phyloP scores from a whole-genome alignment of 1,139 yeast species.

The Candida tropicalis region DNA sequence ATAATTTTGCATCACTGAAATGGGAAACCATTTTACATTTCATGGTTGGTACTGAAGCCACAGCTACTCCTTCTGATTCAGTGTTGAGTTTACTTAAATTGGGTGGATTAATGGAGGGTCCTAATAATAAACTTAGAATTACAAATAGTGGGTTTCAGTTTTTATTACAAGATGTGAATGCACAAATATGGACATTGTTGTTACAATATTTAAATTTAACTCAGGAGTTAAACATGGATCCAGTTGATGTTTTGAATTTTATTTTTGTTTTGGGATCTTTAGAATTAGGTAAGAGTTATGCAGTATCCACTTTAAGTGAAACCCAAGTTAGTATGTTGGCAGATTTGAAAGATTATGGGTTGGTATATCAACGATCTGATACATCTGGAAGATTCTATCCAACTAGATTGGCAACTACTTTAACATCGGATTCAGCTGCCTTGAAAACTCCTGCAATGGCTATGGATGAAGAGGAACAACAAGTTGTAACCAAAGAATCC shows the following conservation, averaged over 20 bases:
- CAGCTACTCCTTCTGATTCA: conserved; percentile 66
- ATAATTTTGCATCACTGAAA: conserved; percentile 76
- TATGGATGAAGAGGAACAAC: conserved; percentile 58
- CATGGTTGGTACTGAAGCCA: conserved; percentile 90
- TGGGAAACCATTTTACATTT: conserved; percentile 97
- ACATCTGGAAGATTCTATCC: conserved; percentile 77
- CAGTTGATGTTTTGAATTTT: conserved; percentile 92
- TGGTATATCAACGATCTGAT: conserved; percentile 75
- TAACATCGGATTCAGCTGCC: conserved; percentile 81
- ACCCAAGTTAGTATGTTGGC: conserved; percentile 88
- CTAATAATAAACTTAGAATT: conserved; percentile 55
- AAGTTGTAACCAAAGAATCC: conserved; percentile 53
- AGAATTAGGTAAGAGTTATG: conserved; percentile 86
- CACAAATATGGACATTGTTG: conserved; percentile 92
- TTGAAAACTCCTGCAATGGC: conserved; percentile 72
- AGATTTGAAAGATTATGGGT: conserved; percentile 88
- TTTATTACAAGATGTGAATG: conserved; percentile 84
- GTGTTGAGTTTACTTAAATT: conserved; percentile 66
- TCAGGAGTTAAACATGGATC: conserved; percentile 86
- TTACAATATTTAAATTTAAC: conserved; percentile 86
- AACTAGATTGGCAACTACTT: conserved; percentile 85
- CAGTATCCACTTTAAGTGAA: conserved; percentile 67
- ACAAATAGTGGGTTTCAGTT: conserved; percentile 95
- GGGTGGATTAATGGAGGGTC: conserved; percentile 83
- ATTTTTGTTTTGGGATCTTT: conserved; percentile 91